Conservation (phyloP, 108 stramenopile species). For the Cyclotella kingstonii region DNA sequence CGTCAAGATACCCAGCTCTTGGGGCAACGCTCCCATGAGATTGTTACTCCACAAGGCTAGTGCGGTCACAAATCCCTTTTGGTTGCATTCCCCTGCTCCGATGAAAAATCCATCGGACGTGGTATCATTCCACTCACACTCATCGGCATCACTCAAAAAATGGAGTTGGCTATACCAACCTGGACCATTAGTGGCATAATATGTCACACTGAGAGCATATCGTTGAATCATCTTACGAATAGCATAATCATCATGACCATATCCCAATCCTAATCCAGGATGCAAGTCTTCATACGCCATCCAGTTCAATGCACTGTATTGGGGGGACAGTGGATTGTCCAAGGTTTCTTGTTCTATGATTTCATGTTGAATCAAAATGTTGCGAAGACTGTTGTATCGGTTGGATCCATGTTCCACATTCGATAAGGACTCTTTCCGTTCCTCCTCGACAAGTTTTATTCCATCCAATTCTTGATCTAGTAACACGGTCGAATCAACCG, state of each 20-base stretch:
- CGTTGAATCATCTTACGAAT: conserved; percentile 39
- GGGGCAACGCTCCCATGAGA: conserved; percentile 32
- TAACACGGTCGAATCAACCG: background rate
- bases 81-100: conserved; percentile 29
- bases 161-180: conserved; percentile 20
- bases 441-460: background rate
- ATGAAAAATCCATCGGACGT: conserved; percentile 22
- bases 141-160: conserved; percentile 35
- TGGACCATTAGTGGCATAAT: conserved; percentile 38
- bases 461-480: background rate
- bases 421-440: background rate
- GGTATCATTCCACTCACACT: conserved; percentile 36
- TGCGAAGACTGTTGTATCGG: conserved; percentile 17
- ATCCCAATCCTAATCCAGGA: conserved; percentile 3
- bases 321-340: conserved; percentile 23
- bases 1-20: conserved; percentile 32
- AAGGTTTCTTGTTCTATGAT: conserved; percentile 13
- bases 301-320: conserved; percentile 33
- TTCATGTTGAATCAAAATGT: conserved; percentile 9
- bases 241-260: conserved; percentile 13
- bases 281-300: conserved; percentile 38
- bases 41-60: conserved; percentile 41
- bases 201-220: conserved; percentile 29
- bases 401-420: conserved; percentile 11
- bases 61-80: conserved; percentile 26